Evolutionary conservation across 257 asterid genomes (phyloP).

Genomic region (Echium plantagineum): DNA sequence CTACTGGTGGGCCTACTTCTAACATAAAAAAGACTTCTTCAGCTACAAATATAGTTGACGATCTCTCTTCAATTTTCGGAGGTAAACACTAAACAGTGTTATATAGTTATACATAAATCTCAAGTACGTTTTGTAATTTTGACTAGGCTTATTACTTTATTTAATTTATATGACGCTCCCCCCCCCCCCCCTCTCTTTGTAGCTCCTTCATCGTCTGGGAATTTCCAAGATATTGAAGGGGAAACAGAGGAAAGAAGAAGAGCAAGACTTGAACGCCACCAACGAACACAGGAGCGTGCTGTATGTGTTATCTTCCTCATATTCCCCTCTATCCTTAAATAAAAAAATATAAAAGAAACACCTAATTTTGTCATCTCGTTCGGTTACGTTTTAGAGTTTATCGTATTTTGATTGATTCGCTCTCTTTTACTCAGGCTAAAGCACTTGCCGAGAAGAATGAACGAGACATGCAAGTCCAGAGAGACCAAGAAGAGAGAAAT

Average conservation of each 20-base stretch:
- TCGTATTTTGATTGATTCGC: background rate
- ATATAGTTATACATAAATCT: background rate
- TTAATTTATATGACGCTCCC: conserved; percentile 11
- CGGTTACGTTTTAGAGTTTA: background rate
- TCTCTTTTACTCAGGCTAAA: conserved; percentile 52
- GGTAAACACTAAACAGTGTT: conserved; percentile 37
- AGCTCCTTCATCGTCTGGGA: conserved; percentile 68
- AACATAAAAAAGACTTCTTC: conserved; percentile 73
- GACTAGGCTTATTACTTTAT: conserved; percentile 2
- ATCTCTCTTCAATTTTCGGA: conserved; percentile 84
- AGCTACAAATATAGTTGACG: conserved; percentile 71
- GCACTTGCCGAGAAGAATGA: conserved; percentile 96
- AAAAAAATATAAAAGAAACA: too few relatives aligned
- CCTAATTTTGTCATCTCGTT: background rate
- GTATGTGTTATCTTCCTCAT: conserved; percentile 29
- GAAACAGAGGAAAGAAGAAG: conserved; percentile 93
- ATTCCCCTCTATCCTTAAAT: too few relatives aligned
- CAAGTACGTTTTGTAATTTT: background rate
- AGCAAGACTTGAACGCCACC: conserved; percentile 89
- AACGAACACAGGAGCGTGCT: conserved; percentile 95
- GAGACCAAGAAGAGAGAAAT: conserved; percentile 96
- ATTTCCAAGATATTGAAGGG: conserved; percentile 83
- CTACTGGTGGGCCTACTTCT: conserved; percentile 38
- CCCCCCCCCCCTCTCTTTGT: too few relatives aligned
- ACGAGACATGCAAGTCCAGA: conserved; percentile 83